Base-by-base conservation (phyloP, 1,284 basidiomycete genomes). In the Trametes sp. region DNA sequence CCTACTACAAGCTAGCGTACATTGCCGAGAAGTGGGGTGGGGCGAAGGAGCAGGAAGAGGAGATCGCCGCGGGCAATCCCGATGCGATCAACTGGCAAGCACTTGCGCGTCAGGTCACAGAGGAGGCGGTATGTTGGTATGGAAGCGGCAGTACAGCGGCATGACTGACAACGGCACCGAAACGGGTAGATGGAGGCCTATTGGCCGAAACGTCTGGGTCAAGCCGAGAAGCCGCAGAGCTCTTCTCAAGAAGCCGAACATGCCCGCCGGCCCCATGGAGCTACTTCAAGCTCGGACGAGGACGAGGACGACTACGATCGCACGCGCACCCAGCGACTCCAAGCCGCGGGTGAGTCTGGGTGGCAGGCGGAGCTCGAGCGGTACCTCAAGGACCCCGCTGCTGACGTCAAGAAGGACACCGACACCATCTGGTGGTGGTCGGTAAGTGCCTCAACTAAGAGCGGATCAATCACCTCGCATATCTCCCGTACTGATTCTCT, bases 361-460 rank as follows among this genome's bases (percentile, higher is more conserved):
- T 54, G 57, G 52, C 33, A 21, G 21, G 33, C 35, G 2, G 62
- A 63, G 26, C 45, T 63, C 7, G 36, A 49, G 2, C 51, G 46
- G 8, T 63, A 63, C 31, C 45, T 50, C 21, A 35, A 33, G 4
- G 57, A 59, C n/a, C 51, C 28, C 2, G 16, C n/a, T n/a, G 29
- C 26, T 11, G n/a, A 45, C n/a, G 52, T 59, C 16, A 46, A 7
- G 16, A 63, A 59, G 57, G 33, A 59, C 19, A 36, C 50, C 3
- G 57, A 63, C 33, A 49, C 52, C 6, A 38, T 63, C 4, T 2
- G 2, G 3, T 59, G 35, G 51, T 63, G 62, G 62, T 33, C 41
- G 23, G 57, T 62, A 57, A 2, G 54, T 57, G n/a, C n/a, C n/a
- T n/a, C n/a, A n/a, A n/a, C n/a, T n/a, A n/a, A n/a, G n/a, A n/a